These are phyloP conservation scores for Fragaria vesca DNA, from an alignment of 306 rosid genomes.

Conservation along the genomic window DNA sequence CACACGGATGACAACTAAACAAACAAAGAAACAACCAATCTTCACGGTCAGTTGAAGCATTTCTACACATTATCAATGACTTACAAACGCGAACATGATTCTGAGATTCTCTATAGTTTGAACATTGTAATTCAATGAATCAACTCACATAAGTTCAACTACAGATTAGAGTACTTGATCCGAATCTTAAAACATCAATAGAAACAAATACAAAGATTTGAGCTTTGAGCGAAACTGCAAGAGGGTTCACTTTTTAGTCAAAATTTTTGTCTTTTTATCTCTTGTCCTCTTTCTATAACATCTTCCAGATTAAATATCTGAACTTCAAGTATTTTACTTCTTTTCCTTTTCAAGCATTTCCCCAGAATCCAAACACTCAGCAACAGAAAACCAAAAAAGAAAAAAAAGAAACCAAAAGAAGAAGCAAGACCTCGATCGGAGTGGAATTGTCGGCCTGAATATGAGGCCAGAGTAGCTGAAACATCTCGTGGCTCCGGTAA, in stretches of 20 bases:
- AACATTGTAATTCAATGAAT: background rate
- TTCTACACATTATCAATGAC: background rate
- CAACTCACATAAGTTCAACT: background rate
- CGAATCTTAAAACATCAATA: background rate
- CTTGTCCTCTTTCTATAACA: slow-evolving; percentile 6
- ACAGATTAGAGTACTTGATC: background rate
- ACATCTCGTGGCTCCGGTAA: slow-evolving; percentile 70
- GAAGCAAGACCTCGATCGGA: slow-evolving; percentile 51
- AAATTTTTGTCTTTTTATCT: slow-evolving; percentile 7
- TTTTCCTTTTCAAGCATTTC: slow-evolving; percentile 10
- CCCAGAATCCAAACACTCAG: slow-evolving; percentile 15
- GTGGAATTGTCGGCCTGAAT: slow-evolving; percentile 74
- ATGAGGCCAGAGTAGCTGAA: slow-evolving; percentile 54
- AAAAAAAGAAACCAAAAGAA: background rate
- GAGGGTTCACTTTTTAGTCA: background rate
- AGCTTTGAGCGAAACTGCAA: background rate
- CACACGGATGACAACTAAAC: slow-evolving; percentile 81
- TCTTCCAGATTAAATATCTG: slow-evolving; percentile 2
- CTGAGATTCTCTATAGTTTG: background rate
- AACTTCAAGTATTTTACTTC: background rate
- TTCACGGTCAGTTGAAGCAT: background rate
- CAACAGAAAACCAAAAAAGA: background rate
- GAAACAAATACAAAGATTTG: background rate
- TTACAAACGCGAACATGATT: background rate
- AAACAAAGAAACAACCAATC: slow-evolving; percentile 14